A percentile compares a stretch with the other conserved stretches of the same genome.
phyloP scores from a whole-genome alignment of 208 protist species.

The Acanthamoeba rhysodes region DNA sequence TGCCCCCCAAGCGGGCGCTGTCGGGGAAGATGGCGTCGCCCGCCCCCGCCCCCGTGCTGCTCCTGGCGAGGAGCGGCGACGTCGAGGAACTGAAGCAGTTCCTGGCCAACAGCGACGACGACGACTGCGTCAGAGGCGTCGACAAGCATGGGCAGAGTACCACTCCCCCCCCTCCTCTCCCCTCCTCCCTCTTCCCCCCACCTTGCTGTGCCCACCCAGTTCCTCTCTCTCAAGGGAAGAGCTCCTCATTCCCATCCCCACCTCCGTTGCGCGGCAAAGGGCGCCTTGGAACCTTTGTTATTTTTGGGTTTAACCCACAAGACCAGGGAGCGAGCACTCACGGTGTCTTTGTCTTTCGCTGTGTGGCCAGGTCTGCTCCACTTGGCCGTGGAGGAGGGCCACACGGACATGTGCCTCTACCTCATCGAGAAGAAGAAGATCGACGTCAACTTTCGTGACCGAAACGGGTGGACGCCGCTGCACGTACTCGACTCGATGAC shows the following conservation, averaged over 20 bases:
- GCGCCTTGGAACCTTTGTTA: no score
- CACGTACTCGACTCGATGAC: not conserved
- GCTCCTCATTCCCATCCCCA: not conserved
- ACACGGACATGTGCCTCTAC: slow-evolving; percentile 25
- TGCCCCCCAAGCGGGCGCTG: no score
- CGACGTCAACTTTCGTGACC: slow-evolving; percentile 15
- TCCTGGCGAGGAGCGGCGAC: not conserved
- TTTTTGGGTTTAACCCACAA: no score
- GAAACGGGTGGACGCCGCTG: slow-evolving; percentile 35
- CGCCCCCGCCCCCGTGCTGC: not conserved
- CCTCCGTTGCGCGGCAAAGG: no score
- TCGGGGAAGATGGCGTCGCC: not conserved
- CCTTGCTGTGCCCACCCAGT: no score
- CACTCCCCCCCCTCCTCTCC: not conserved
- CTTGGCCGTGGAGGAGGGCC: slow-evolving; percentile 33
- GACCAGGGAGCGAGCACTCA: no score
- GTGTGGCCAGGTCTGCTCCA: not conserved
- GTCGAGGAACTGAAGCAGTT: slow-evolving; percentile 14
- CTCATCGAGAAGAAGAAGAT: slow-evolving; percentile 13
- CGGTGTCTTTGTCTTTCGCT: no score
- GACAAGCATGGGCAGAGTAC: slow-evolving; percentile 19
- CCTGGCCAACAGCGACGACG: not conserved
- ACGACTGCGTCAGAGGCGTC: not conserved
- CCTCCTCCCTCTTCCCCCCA: not conserved
- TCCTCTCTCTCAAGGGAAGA: no score